phyloP scores from a whole-genome alignment of 2,329 filamentous ascomycete species.

The Aspergillus neoniger region DNA sequence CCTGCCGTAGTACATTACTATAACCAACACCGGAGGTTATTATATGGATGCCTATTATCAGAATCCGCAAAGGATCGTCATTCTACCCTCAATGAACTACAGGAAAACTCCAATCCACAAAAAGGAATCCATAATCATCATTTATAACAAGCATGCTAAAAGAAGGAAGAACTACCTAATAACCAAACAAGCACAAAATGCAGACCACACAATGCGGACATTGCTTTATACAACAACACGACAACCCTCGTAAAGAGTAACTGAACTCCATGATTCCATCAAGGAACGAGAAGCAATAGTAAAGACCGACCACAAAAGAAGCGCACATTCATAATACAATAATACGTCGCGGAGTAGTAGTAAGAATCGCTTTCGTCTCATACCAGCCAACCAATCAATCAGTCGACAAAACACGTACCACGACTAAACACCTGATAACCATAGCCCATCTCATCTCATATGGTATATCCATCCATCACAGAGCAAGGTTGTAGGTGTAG shows the following conservation, averaged over 20 bases:
- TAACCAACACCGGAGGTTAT: too few relatives aligned
- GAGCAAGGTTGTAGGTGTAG: conserved; percentile 68
- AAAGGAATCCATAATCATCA: background rate
- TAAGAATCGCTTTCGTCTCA: background rate
- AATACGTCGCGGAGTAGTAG: background rate
- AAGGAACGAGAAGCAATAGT: background rate
- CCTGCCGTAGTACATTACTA: background rate
- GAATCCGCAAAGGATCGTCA: background rate
- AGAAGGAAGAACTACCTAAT: background rate
- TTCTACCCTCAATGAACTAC: background rate
- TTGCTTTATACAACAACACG: background rate
- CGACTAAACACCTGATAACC: background rate
- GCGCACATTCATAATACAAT: conserved; percentile 1
- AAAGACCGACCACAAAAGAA: background rate
- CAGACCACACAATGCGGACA: background rate
- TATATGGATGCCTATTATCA: background rate
- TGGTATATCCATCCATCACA: conserved; percentile 42
- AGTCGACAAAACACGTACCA: background rate
- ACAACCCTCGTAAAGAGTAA: background rate
- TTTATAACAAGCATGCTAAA: background rate
- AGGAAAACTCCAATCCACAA: background rate
- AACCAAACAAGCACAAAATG: background rate
- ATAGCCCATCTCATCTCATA: background rate
- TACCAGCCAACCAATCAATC: conserved; percentile 3
- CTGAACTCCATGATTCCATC: background rate